Base-by-base conservation (phyloP, 495 filamentous ascomycete species). In the Hyaloscypha hepaticicola region DNA sequence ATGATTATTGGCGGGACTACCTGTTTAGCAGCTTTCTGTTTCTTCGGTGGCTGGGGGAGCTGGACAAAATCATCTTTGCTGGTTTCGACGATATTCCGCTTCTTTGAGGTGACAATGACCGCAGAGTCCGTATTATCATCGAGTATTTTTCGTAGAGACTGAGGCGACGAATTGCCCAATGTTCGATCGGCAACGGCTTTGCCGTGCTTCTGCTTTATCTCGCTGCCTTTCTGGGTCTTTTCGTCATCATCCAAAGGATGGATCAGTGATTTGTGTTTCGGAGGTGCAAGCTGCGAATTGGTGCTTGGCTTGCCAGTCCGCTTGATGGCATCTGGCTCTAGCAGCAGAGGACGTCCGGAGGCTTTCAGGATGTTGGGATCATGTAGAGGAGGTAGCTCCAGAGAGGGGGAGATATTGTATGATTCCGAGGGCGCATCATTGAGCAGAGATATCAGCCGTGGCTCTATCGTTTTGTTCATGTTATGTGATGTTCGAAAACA, bases 1-100 rank as follows among this genome's bases (percentile, higher is more conserved):
- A 88, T 87, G 48, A 93, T 82, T 66, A 91, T 90, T 61, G 88
- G 82, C 24, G 83, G 71, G 75, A 81, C 77, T 4, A 80, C 76
- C 64, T 79, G 78, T 61, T 82, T 77, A 2, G 76, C 70, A 27
- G 81, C 79, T 57, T 82, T 84, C 57, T 81, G 81, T 65, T 84
- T 84, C 72, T 85, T 85, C 29, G 78, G 77, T 11, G 69, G 69
- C 64, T 84, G 82, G 11, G 83, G 83, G 1, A 85, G 72, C 72
- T 85, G 82, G 31, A 82, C 74, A 48, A 82, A 80, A 64, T 84
- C 80, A 29, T 85, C 82, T 64, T 84, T 84, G 28, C 75, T 74
- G 1, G 75, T 75, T 24, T 69, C 67, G 6, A 75, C 73, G 12
- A 74, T 72, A 19, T 74, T 74, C 31, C 80, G 74, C 72, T 83